A percentile compares a stretch with the other conserved stretches of the same genome.
These are phyloP conservation scores for Ustilago esculenta DNA, from an alignment of 1,284 basidiomycete genomes.

Conservation along the genomic window DNA sequence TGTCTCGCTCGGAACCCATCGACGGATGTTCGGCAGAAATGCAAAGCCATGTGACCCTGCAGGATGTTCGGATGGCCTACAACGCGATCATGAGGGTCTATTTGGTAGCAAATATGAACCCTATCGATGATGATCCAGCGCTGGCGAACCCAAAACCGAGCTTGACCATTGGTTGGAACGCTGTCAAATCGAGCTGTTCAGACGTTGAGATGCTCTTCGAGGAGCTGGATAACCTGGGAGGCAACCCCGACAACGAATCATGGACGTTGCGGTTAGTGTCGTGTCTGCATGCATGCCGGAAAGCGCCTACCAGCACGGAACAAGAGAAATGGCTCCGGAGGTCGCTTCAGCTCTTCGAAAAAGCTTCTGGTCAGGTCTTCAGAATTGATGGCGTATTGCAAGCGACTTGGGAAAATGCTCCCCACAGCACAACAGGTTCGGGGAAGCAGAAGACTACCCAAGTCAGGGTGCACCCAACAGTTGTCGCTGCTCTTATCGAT, in stretches of 20 bases:
- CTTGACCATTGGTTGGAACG: background rate
- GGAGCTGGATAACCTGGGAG: slow-evolving; percentile 25
- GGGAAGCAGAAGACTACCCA: background rate
- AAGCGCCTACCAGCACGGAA: background rate
- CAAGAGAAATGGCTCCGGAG: background rate
- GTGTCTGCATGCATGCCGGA: slow-evolving; percentile 12
- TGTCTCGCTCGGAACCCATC: background rate
- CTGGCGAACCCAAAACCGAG: too few species aligned
- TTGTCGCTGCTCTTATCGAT: slow-evolving; percentile 21
- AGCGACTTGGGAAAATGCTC: background rate
- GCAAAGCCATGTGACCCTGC: background rate
- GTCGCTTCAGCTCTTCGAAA: slow-evolving; percentile 6
- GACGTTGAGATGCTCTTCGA: slow-evolving; percentile 24
- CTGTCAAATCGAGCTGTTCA: background rate
- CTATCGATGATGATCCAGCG: background rate
- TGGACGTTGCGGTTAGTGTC: slow-evolving; percentile 27
- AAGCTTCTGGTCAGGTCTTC: slow-evolving; percentile 6
- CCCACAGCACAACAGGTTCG: background rate
- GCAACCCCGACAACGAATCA: slow-evolving; percentile 26
- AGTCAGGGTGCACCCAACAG: slow-evolving; percentile 12
- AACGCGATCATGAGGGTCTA: slow-evolving; percentile 34
- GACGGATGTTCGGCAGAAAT: background rate
- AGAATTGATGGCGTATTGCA: background rate
- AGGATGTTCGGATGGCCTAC: slow-evolving; percentile 30
- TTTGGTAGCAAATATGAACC: background rate